Conservation (phyloP, 140 eudicot species). For the Artemisia princeps region DNA sequence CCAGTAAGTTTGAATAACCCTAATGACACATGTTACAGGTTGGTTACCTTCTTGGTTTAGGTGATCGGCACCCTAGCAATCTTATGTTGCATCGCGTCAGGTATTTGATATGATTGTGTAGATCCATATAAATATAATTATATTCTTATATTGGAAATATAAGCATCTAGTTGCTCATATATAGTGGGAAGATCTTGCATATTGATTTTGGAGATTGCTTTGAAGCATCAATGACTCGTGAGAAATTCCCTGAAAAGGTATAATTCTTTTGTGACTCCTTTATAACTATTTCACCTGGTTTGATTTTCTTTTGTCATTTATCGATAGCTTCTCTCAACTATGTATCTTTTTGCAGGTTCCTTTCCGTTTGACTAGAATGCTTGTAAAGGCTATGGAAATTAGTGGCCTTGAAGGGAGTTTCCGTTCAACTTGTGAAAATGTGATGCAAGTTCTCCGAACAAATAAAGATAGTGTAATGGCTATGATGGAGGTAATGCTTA, state of each 20-base stretch:
- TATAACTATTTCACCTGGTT: neutral
- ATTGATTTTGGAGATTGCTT: slow-evolving; percentile 99
- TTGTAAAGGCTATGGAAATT: slow-evolving; percentile 99
- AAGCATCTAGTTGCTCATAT: neutral
- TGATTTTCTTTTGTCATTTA: slow-evolving; percentile 2
- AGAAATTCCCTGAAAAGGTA: slow-evolving; percentile 96
- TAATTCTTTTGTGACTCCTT: neutral
- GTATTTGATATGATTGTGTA: slow-evolving; percentile 30
- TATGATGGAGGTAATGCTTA: slow-evolving; percentile 85
- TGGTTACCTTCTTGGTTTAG: slow-evolving; percentile 95
- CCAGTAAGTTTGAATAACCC: neutral
- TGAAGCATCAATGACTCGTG: slow-evolving; percentile 98
- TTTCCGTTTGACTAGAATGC: slow-evolving; percentile 98
- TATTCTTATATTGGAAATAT: slow-evolving; percentile 16
- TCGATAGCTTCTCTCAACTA: neutral
- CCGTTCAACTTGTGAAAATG: slow-evolving; percentile 96
- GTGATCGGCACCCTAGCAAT: slow-evolving; percentile 99
- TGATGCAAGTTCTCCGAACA: slow-evolving; percentile 95
- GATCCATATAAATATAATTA: slow-evolving; percentile 3
- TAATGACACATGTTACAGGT: slow-evolving; percentile 46
- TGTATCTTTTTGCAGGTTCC: slow-evolving; percentile 57
- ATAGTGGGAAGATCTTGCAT: slow-evolving; percentile 93
- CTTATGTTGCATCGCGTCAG: slow-evolving; percentile 95
- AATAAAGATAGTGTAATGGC: slow-evolving; percentile 97
- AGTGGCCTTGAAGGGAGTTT: slow-evolving; percentile 96